A percentile compares a stretch with the other conserved stretches of the same genome.
These are phyloP conservation scores for Jamesozyma jinghongensis DNA, from an alignment of 805 yeast genomes.

Conservation along the genomic window DNA sequence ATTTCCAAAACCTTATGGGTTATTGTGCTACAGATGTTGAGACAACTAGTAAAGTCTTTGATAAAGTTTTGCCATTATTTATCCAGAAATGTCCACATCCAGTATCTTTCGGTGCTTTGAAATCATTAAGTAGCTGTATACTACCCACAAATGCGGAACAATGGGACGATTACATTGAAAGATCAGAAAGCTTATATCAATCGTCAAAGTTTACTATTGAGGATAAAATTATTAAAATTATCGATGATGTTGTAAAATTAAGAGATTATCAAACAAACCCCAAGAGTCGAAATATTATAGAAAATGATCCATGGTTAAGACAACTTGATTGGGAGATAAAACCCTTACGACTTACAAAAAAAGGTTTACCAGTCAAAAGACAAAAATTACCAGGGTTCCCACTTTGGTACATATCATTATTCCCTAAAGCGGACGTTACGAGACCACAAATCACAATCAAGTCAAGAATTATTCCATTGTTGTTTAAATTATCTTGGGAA, in stretches of 20 bases:
- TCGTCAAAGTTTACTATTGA: conserved; percentile 49
- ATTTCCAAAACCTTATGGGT: conserved; percentile 51
- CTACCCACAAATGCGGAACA: conserved; percentile 59
- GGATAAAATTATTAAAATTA: conserved; percentile 47
- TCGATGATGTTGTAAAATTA: conserved; percentile 45
- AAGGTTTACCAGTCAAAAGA: conserved; percentile 57
- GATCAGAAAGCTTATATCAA: conserved; percentile 60
- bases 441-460: conserved; percentile 57
- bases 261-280: conserved; percentile 27
- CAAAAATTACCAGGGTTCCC: conserved; percentile 89
- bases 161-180: conserved; percentile 67
- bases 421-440: conserved; percentile 30
- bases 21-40: conserved; percentile 85
- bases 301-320: conserved; percentile 76
- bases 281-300: conserved; percentile 23
- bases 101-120: conserved; percentile 80
- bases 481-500: conserved; percentile 78
- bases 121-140: conserved; percentile 61
- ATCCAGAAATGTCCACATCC: conserved; percentile 77
- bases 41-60: conserved; percentile 62
- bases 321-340: conserved; percentile 82
- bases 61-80: conserved; percentile 62
- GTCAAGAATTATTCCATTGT: conserved; percentile 65
- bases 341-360: conserved; percentile 53
- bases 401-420: conserved; percentile 73